Conservation (phyloP, 257 asterid species). For the Solanum ossicruentum region DNA sequence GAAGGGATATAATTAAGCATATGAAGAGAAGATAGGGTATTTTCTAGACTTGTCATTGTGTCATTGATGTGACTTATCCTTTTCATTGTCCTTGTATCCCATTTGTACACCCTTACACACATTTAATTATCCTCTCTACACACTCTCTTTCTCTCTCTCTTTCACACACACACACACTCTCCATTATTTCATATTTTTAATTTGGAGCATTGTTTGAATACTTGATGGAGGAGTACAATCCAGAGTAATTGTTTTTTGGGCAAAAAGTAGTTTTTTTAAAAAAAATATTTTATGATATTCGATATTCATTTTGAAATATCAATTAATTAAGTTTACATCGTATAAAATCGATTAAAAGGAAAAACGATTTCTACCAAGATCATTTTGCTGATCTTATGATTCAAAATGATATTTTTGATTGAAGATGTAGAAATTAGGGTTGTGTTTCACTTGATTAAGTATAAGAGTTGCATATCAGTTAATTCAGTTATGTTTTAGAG, state of each 20-base stretch:
- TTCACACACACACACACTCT: too few species aligned
- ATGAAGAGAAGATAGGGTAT: neutral
- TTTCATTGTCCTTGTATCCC: neutral
- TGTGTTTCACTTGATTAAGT: too few species aligned
- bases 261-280: neutral
- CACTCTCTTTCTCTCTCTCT: neutral
- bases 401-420: neutral
- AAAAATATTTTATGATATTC: neutral
- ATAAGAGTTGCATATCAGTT: too few species aligned
- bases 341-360: neutral
- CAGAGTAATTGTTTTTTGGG: neutral
- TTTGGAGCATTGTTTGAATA: neutral
- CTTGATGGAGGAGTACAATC: neutral
- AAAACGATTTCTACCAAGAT: too few species aligned
- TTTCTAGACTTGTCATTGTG: neutral
- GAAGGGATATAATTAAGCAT: neutral
- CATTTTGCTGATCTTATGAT: too few species aligned
- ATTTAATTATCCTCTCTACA: neutral
- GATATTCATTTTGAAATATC: neutral
- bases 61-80: neutral
- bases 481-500: too few species aligned
- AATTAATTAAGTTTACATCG: neutral
- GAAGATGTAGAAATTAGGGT: neutral
- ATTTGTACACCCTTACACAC: neutral
- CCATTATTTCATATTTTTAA: neutral